These are phyloP conservation scores for Sclerotinia nivalis DNA, from an alignment of 2,329 filamentous ascomycete genomes.

Conservation along the genomic window DNA sequence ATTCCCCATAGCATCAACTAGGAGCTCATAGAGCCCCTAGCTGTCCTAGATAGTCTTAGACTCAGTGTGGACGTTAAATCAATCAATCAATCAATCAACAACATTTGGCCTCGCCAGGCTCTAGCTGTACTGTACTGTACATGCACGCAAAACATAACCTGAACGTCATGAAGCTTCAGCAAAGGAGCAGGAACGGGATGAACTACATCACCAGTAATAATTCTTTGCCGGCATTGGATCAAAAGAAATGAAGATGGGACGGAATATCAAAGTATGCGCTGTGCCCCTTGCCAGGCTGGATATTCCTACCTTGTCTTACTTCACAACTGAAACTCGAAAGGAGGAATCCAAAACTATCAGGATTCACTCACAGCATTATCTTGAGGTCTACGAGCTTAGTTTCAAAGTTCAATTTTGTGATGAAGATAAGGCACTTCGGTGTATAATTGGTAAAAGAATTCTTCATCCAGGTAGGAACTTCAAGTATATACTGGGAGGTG, in stretches of 20 bases:
- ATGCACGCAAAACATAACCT: not conserved
- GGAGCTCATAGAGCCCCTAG: too few relatives aligned
- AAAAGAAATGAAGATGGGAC: constrained; percentile 1
- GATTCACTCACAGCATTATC: constrained; percentile 3
- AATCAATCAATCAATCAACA: too few relatives aligned
- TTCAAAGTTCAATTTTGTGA: not conserved
- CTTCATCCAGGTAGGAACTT: too few relatives aligned
- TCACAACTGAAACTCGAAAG: constrained; percentile 12
- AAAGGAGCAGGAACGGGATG: not conserved
- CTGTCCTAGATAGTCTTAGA: too few relatives aligned
- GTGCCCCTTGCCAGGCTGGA: not conserved
- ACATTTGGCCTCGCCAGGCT: not conserved
- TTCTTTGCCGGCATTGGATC: not conserved
- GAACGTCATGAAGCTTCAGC: not conserved
- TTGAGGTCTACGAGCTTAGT: constrained; percentile 7
- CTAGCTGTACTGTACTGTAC: too few relatives aligned
- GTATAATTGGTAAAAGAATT: too few relatives aligned
- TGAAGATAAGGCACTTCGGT: not conserved
- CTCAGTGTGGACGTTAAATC: too few relatives aligned
- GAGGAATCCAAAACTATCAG: not conserved
- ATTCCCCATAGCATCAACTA: too few relatives aligned
- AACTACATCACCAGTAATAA: not conserved
- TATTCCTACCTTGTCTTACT: not conserved
- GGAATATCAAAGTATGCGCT: constrained; percentile 5
- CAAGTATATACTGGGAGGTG: too few relatives aligned